Base-by-base conservation (phyloP, 768 basidiomycete genomes). In the Amanita molliuscula region DNA sequence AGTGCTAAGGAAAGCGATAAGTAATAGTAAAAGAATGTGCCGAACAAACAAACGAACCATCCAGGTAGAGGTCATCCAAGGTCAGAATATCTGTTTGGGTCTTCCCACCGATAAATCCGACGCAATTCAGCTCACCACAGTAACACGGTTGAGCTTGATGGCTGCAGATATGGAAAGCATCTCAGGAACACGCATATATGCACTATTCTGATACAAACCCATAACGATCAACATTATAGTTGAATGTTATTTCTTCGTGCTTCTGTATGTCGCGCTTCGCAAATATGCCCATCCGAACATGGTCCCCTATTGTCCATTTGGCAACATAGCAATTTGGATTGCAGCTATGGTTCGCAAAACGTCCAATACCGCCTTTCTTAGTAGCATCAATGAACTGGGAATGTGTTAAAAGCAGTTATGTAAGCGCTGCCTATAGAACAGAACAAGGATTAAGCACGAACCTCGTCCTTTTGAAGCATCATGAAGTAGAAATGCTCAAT, bases 211-310 rank as follows among this genome's bases (percentile, higher is more conserved):
- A 45, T 3, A 71, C 84, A 44, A 53, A 94, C 95, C 95, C 96
- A 59, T 99, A 99, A 51, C 96, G 90, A 65, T 98, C 96, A 35
- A 98, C 96, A 63, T 99, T 99, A 64, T 99, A 99, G 67, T 99
- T 98, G 73, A 98, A 98, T 0, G 96, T 98, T 57, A 97, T 66
- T 65, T 97, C 94, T 60, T 96, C 93, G 54, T 88, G 65, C 61
- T 78, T 79, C 61, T 75, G 65, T 56, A 97, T 84, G 47, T 73
- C 55, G 37, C 90, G 76, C 59, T 84, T 91, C n/a, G 95, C 83
- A 59, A 98, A 99, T 58, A 98, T 97, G 40, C 94, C 96, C 95
- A 97, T 97, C 31, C 96, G 84, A 54, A 98, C 81, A 58, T 84
- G 78, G 28, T 77, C 68, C 7, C 88, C 94, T 26, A 98, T 78